Conservation (phyloP, 192 early-diverging fungal genomes). For the Coemansia sp. region DNA sequence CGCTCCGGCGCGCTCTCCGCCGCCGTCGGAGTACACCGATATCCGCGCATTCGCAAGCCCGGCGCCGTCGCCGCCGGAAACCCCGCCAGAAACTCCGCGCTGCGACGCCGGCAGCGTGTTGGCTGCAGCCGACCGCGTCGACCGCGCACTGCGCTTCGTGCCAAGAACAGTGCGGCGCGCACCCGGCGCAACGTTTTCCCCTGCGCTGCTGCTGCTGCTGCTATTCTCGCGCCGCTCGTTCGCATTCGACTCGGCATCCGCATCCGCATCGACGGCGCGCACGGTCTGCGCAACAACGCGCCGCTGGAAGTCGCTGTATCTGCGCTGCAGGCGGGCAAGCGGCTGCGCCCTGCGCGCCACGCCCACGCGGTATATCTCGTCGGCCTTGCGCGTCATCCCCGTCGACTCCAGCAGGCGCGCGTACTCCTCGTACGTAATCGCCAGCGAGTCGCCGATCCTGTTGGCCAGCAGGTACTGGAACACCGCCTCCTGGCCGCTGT, state of each 20-base stretch:
- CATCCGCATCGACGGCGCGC: background rate
- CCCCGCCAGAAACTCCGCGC: constrained; percentile 12
- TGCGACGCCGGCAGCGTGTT: constrained; percentile 35
- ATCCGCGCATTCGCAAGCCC: constrained; percentile 36
- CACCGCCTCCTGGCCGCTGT: constrained; percentile 61
- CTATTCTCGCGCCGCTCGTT: background rate
- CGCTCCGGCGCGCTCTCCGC: background rate
- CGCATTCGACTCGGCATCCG: too few relatives aligned
- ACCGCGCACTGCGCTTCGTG: constrained; percentile 22
- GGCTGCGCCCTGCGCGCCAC: constrained; percentile 73
- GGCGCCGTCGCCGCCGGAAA: background rate
- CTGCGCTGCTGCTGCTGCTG: background rate
- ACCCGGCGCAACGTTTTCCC: constrained; percentile 11
- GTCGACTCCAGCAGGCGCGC: constrained; percentile 60
- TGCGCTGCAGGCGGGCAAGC: constrained; percentile 60
- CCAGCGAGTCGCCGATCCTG: constrained; percentile 65
- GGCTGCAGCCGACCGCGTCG: constrained; percentile 28
- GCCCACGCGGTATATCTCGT: constrained; percentile 66
- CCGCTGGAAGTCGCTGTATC: constrained; percentile 62
- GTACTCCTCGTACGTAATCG: constrained; percentile 80
- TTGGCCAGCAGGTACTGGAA: constrained; percentile 76
- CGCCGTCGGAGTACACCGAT: constrained; percentile 33
- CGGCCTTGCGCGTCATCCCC: constrained; percentile 56
- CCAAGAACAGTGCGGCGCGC: constrained; percentile 35
- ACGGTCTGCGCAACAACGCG: constrained; percentile 42